Evolutionary conservation across 1,284 basidiomycete genomes (phyloP).

Genomic region (Apiotrichum porosum): DNA sequence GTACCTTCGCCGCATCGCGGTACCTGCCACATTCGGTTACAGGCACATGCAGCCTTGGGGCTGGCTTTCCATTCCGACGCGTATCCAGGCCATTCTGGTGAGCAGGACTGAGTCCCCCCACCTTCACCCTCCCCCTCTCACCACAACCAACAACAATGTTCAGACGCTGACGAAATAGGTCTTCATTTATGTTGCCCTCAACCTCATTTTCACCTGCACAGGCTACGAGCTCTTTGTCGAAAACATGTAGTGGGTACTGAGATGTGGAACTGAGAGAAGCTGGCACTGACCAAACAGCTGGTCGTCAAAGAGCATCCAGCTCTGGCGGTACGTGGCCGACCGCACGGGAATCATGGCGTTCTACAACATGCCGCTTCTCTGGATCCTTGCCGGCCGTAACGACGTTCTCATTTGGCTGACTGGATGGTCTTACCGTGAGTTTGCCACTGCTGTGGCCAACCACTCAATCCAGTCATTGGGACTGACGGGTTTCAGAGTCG

Average conservation of each 20-base stretch:
- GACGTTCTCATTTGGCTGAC: constrained; percentile 31
- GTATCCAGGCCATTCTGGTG: constrained; percentile 23
- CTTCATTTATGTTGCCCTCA: constrained; percentile 21
- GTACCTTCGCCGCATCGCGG: constrained; percentile 18
- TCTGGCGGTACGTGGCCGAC: constrained; percentile 23
- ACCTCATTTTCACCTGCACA: constrained; percentile 43
- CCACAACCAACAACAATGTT: no score
- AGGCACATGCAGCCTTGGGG: constrained; percentile 22
- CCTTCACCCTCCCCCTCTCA: no score
- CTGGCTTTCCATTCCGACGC: constrained; percentile 21
- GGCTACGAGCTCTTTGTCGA: constrained; percentile 55
- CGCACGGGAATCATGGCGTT: constrained; percentile 29
- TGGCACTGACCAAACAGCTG: constrained; percentile 8
- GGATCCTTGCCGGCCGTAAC: constrained; percentile 25
- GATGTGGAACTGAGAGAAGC: neutral
- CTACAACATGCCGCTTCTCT: constrained; percentile 27
- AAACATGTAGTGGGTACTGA: constrained; percentile 10
- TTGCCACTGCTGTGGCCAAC: no score
- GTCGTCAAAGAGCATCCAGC: constrained; percentile 9
- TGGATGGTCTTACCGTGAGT: constrained; percentile 31
- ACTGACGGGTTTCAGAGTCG: constrained; percentile 1
- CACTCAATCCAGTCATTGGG: no score
- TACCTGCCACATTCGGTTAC: constrained; percentile 21
- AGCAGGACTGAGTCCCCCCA: constrained; percentile 4
- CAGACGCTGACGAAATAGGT: constrained; percentile 16